Conservation (phyloP, 345 rosid species). For the Litchi chinensis region DNA sequence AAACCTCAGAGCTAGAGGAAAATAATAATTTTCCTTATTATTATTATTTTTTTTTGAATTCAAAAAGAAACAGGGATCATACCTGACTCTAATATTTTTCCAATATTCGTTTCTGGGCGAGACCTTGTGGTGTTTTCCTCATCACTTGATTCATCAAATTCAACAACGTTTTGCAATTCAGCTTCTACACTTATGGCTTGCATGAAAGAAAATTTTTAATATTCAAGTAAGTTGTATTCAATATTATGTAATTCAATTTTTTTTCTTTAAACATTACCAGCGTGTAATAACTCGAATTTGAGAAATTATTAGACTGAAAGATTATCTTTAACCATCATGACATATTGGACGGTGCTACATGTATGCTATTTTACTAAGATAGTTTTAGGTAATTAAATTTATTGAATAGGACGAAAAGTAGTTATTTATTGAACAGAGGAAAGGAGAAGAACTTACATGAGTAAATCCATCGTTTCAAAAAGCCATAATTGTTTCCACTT, state of each 20-base stretch:
- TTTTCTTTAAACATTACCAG: no score
- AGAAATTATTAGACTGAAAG: no score
- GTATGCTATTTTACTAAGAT: no score
- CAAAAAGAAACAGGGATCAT: neutral
- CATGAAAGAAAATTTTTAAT: neutral
- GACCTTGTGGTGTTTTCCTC: neutral
- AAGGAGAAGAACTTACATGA: neutral
- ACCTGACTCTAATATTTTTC: neutral
- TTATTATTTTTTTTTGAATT: no score
- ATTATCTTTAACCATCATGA: no score
- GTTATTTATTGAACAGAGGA: neutral
- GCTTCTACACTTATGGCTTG: neutral
- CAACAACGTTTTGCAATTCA: neutral
- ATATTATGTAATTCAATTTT: no score
- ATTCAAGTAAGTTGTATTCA: neutral
- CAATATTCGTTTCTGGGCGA: neutral
- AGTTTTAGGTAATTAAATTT: no score
- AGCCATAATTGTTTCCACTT: neutral
- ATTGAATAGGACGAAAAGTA: neutral
- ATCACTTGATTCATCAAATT: neutral
- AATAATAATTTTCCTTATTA: no score
- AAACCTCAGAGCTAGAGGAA: no score
- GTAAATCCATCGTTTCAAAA: constrained; percentile 4
- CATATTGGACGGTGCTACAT: no score
- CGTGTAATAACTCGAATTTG: no score